A percentile compares a stretch with the other conserved stretches of the same genome.
Evolutionary conservation across 2,329 filamentous ascomycete genomes (phyloP).

Genomic region (Endothia cerciana): DNA sequence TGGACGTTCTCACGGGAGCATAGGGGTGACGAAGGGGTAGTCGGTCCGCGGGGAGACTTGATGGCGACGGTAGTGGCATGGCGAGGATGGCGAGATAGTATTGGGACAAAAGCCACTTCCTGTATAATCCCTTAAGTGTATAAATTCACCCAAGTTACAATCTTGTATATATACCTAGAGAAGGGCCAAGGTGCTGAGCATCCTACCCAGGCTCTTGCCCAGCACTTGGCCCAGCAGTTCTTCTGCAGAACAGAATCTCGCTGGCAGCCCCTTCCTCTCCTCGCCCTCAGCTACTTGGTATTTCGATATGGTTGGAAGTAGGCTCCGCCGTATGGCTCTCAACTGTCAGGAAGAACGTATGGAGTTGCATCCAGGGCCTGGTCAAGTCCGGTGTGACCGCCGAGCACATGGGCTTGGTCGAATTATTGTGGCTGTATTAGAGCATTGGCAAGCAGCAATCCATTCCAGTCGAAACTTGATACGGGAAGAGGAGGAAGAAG

Average conservation of each 20-base stretch:
- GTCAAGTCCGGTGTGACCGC: too few relatives aligned
- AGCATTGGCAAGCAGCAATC: too few relatives aligned
- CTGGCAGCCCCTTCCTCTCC: not conserved
- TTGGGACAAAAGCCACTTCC: not conserved
- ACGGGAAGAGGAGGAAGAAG: too few relatives aligned
- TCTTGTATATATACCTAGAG: not conserved
- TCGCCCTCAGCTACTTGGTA: not conserved
- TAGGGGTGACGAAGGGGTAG: conserved; percentile 10
- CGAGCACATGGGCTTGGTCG: too few relatives aligned
- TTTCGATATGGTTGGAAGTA: not conserved
- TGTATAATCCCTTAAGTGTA: not conserved
- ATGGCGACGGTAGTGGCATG: too few relatives aligned
- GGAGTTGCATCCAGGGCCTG: too few relatives aligned
- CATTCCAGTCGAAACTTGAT: too few relatives aligned
- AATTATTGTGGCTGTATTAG: too few relatives aligned
- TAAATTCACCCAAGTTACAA: not conserved
- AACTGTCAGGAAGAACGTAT: too few relatives aligned
- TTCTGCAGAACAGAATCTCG: not conserved
- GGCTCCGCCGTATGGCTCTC: not conserved
- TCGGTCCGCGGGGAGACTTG: not conserved
- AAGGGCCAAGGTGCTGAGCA: not conserved
- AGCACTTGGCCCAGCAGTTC: not conserved
- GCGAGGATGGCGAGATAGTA: not conserved
- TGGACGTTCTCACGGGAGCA: not conserved
- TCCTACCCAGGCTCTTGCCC: not conserved